phyloP scores from a whole-genome alignment of 805 yeast genomes.

The Candida dendrica region DNA sequence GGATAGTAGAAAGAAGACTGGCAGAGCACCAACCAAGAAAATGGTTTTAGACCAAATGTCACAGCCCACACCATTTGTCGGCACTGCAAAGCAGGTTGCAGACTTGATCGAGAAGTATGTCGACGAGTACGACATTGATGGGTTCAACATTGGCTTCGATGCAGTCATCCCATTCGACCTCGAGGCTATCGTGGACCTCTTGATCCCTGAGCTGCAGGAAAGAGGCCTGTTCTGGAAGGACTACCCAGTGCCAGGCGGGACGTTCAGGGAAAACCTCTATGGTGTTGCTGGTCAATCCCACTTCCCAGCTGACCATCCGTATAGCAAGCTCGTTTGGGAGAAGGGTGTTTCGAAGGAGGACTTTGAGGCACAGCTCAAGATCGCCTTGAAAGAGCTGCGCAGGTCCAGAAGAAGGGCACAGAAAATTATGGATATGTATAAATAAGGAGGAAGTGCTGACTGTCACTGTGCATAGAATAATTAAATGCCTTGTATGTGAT shows the following conservation, averaged over 20 bases:
- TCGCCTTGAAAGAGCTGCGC: background rate
- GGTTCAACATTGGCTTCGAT: constrained; percentile 33
- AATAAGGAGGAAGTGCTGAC: too few species aligned
- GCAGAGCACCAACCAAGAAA: background rate
- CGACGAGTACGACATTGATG: constrained; percentile 32
- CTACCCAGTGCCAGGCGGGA: constrained; percentile 14
- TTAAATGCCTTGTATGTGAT: too few species aligned
- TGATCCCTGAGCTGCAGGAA: constrained; percentile 28
- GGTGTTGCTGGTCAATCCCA: constrained; percentile 6
- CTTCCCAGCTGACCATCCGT: constrained; percentile 2
- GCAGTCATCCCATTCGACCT: constrained; percentile 31
- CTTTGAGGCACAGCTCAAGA: constrained; percentile 11
- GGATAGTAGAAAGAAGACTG: background rate
- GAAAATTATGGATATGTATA: background rate
- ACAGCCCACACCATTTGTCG: constrained; percentile 14
- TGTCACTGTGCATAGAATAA: too few species aligned
- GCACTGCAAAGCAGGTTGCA: constrained; percentile 31
- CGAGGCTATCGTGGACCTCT: constrained; percentile 30
- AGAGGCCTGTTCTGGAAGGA: constrained; percentile 28
- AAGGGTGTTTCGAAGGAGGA: constrained; percentile 18
- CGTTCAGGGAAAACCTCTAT: constrained; percentile 1
- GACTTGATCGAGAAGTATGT: constrained; percentile 34
- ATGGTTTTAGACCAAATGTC: background rate
- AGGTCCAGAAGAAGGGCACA: background rate
- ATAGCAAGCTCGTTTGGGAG: constrained; percentile 3